Percentiles rank a stretch among this genome's conserved stretches.
phyloP scores from a whole-genome alignment of 163 green algal genomes.

The Trebouxiophyceae sp. region DNA sequence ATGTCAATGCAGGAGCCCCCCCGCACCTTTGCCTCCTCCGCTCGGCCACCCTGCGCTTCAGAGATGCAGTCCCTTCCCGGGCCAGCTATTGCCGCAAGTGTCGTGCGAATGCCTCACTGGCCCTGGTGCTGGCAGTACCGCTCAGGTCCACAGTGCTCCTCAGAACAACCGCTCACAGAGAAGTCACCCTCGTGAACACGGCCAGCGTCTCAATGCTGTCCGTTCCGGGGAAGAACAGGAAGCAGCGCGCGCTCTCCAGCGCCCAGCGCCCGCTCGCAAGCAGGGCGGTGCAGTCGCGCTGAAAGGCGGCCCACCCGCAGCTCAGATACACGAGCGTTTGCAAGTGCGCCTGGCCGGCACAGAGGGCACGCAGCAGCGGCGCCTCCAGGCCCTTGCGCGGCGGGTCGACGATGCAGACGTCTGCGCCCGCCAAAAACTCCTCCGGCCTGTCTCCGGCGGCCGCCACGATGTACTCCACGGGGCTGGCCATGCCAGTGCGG shows the following conservation, averaged over 20 bases:
- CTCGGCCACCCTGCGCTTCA: no score
- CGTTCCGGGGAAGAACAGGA: slow-evolving; percentile 67
- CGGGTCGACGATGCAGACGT: slow-evolving; percentile 56
- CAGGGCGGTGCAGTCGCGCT: slow-evolving; percentile 41
- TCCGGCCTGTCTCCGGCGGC: slow-evolving; percentile 17
- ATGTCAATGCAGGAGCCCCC: no score
- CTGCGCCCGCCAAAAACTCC: slow-evolving; percentile 30
- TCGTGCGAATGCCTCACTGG: no score
- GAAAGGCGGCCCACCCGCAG: slow-evolving; percentile 50
- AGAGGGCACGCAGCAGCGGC: slow-evolving; percentile 40
- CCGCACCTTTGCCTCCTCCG: no score
- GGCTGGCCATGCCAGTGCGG: slow-evolving; percentile 7
- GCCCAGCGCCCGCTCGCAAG: slow-evolving; percentile 36
- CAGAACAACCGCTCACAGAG: no score
- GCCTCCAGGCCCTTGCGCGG: slow-evolving; percentile 60
- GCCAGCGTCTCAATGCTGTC: slow-evolving; percentile 60
- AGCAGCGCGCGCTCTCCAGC: slow-evolving; percentile 29
- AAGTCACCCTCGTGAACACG: no score
- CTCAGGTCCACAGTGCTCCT: no score
- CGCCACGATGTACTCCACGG: slow-evolving; percentile 22
- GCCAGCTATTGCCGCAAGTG: no score
- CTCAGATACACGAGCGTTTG: slow-evolving; percentile 54
- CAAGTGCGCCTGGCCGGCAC: not conserved
- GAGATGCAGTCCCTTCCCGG: no score
- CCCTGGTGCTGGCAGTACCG: no score